Percentiles rank a stretch among this genome's conserved stretches.
phyloP scores from a whole-genome alignment of 2,329 filamentous ascomycete genomes.

The Colletotrichum karsti region DNA sequence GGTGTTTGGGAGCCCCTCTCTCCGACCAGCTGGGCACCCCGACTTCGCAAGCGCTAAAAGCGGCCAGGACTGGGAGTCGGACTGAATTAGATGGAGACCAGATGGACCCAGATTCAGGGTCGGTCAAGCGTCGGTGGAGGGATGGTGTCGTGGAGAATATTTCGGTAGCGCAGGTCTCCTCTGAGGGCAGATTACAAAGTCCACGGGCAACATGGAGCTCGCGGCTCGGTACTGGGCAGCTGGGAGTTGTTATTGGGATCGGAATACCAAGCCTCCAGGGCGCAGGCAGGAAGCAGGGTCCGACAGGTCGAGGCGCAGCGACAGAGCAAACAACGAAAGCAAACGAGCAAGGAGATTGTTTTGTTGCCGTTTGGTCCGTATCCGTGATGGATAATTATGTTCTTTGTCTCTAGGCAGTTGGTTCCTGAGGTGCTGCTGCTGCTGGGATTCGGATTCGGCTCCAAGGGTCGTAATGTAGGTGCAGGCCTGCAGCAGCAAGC shows the following conservation, averaged over 20 bases:
- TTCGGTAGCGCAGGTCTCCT: not conserved
- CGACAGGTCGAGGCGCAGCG: not conserved
- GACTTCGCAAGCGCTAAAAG: slow-evolving; percentile 27
- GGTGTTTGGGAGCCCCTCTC: slow-evolving; percentile 25
- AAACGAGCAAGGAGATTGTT: not conserved
- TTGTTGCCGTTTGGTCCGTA: not conserved
- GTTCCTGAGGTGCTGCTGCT: not conserved
- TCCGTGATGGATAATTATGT: not conserved
- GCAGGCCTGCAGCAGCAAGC: not conserved
- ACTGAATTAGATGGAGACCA: slow-evolving; percentile 9
- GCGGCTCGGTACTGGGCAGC: not conserved
- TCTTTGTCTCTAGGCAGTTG: not conserved
- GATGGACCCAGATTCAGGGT: slow-evolving; percentile 6
- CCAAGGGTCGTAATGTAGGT: not conserved
- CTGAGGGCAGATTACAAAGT: not conserved
- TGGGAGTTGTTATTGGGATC: slow-evolving; percentile 3
- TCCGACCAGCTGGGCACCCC: slow-evolving; percentile 12
- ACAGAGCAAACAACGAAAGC: not conserved
- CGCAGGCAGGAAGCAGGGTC: not conserved
- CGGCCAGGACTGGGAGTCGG: not conserved
- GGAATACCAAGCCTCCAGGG: not conserved
- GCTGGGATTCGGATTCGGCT: not conserved
- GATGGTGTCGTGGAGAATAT: slow-evolving; percentile 22
- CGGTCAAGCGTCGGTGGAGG: slow-evolving; percentile 11
- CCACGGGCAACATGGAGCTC: not conserved